Conservation (phyloP, 768 basidiomycete genomes). For the Lactarius indigo region DNA sequence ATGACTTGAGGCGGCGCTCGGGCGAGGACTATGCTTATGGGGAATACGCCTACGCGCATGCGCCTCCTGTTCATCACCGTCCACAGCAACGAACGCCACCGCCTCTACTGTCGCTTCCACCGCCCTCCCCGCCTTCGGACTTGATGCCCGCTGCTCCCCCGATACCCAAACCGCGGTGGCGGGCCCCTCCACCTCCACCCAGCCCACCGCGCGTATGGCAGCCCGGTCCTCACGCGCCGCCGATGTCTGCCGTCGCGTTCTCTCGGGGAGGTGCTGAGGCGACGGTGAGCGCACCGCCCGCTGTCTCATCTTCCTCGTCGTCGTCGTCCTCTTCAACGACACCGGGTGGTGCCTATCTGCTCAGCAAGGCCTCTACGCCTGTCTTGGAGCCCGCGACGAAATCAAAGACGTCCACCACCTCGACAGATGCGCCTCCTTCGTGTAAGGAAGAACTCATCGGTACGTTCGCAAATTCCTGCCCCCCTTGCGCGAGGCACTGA, state of each 20-base stretch:
- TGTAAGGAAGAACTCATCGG: conserved; percentile 12
- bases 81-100: not conserved
- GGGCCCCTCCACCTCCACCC: not conserved
- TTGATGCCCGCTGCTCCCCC: not conserved
- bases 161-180: not conserved
- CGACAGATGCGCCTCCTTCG: not conserved
- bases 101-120: not conserved
- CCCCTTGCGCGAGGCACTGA: not conserved
- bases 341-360: not conserved
- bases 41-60: not conserved
- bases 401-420: not conserved
- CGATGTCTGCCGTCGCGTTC: not conserved
- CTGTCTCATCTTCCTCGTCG: not conserved
- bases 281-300: not conserved
- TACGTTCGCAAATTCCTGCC: not conserved
- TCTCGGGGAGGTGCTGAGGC: not conserved
- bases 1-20: conserved; percentile 7
- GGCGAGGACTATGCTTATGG: not conserved
- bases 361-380: not conserved
- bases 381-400: not conserved
- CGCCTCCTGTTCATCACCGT: not conserved
- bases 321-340: not conserved
- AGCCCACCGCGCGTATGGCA: conserved; percentile 17
- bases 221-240: conserved; percentile 13
- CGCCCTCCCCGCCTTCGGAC: not conserved